A percentile compares a stretch with the other conserved stretches of the same genome.
Evolutionary conservation across 2,329 filamentous ascomycete species (phyloP).

Genomic region (Alternaria sp.): DNA sequence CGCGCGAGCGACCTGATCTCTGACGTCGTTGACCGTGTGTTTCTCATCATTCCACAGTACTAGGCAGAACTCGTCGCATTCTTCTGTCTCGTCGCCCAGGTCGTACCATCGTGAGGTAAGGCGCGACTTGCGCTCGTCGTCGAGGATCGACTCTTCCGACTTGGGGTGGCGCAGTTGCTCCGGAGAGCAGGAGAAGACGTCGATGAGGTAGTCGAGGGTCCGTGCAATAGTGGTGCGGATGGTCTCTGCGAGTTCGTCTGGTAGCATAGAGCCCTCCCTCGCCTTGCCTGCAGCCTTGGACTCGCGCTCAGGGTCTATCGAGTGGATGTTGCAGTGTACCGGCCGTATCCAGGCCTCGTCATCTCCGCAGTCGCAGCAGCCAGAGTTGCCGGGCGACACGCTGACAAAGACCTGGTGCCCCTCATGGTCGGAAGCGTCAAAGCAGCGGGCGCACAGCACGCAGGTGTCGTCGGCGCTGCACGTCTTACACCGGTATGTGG

Average conservation of each 20-base stretch:
- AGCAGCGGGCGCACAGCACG: conserved; percentile 91
- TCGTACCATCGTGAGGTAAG: conserved; percentile 76
- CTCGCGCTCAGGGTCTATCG: conserved; percentile 54
- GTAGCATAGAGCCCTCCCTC: conserved; percentile 62
- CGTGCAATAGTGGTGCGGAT: conserved; percentile 86
- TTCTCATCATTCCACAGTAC: conserved; percentile 99
- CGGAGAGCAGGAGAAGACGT: conserved; percentile 96
- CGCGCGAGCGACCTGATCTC: conserved; percentile 86
- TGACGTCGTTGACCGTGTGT: conserved; percentile 90
- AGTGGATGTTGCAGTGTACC: conserved; percentile 92
- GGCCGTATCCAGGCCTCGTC: conserved; percentile 90
- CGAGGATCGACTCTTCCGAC: conserved; percentile 76
- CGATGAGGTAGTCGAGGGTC: conserved; percentile 92
- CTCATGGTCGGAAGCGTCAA: conserved; percentile 92
- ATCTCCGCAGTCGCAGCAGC: conserved; percentile 97
- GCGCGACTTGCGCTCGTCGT: conserved; percentile 81
- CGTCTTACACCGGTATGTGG: conserved; percentile 91
- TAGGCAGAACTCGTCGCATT: conserved; percentile 78
- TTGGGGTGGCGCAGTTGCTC: conserved; percentile 91
- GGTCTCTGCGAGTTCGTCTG: conserved; percentile 75
- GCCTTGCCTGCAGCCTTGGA: conserved; percentile 62
- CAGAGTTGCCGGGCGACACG: conserved; percentile 87
- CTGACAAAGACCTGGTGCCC: conserved; percentile 90
- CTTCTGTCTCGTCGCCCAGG: conserved; percentile 63
- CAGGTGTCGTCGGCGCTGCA: conserved; percentile 95